Conservation (phyloP, 768 basidiomycete genomes). For the Amanita thiersii region DNA sequence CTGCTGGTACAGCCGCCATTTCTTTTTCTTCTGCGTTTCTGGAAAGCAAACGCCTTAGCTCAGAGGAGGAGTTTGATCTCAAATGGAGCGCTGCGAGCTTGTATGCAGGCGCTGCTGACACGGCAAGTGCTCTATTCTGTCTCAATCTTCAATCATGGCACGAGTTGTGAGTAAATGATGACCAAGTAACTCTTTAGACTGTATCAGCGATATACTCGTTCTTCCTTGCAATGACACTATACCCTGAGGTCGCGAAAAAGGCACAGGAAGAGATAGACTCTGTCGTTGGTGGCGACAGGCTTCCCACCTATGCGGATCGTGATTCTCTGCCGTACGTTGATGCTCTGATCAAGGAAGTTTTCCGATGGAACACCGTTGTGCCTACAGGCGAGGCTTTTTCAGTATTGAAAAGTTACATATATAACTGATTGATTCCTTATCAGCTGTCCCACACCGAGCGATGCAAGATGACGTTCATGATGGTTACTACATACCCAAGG, state of each 20-base stretch:
- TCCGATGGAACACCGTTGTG: conserved; percentile 40
- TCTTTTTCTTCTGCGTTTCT: conserved; percentile 56
- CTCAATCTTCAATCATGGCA: neutral
- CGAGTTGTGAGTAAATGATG: conserved; percentile 7
- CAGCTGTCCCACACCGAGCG: conserved; percentile 47
- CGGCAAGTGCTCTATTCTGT: conserved; percentile 25
- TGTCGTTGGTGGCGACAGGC: conserved; percentile 48
- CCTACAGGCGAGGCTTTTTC: conserved; percentile 27
- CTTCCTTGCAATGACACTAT: conserved; percentile 52
- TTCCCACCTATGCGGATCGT: conserved; percentile 54
- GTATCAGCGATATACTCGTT: conserved; percentile 54
- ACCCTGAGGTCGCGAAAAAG: conserved; percentile 47
- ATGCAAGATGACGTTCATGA: conserved; percentile 56
- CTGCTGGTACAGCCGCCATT: conserved; percentile 43
- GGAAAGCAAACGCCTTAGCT: conserved; percentile 37
- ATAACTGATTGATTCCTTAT: conserved; percentile 10
- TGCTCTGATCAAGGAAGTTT: conserved; percentile 52
- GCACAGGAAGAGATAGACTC: conserved; percentile 58
- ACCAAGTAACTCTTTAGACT: conserved; percentile 30
- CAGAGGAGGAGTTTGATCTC: conserved; percentile 52
- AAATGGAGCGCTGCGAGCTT: conserved; percentile 61
- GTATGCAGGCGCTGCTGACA: conserved; percentile 55
- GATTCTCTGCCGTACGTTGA: conserved; percentile 50
- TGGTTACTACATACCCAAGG: conserved; percentile 56
- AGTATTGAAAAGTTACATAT: neutral